Percentiles rank a stretch among this genome's conserved stretches.
Evolutionary conservation across 495 filamentous ascomycete genomes (phyloP).

Genomic region (Penicillium argentinense): DNA sequence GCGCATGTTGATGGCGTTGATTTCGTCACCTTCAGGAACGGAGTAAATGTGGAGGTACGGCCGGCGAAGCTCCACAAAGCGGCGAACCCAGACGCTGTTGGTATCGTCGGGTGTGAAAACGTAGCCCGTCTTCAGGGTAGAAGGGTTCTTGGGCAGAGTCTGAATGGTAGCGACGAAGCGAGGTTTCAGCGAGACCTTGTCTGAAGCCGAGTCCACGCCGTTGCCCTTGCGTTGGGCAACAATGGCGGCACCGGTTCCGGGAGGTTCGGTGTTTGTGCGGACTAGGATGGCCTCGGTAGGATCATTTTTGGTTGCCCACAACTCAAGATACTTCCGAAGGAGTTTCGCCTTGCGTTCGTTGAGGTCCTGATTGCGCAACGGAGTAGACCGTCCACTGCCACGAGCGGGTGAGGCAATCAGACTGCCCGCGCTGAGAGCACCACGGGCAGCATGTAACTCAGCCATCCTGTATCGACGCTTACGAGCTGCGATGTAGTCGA

Average conservation of each 20-base stretch:
- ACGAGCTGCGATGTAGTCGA: slow-evolving; percentile 72
- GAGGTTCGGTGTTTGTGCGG: slow-evolving; percentile 74
- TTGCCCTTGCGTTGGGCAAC: slow-evolving; percentile 32
- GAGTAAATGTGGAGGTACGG: slow-evolving; percentile 91
- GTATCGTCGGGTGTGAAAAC: slow-evolving; percentile 75
- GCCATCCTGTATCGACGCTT: slow-evolving; percentile 68
- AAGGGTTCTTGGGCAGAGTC: slow-evolving; percentile 69
- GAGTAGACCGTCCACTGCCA: slow-evolving; percentile 39
- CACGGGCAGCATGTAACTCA: slow-evolving; percentile 79
- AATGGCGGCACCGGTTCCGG: slow-evolving; percentile 61
- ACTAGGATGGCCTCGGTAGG: slow-evolving; percentile 70
- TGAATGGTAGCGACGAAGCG: slow-evolving; percentile 68
- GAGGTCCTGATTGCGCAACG: slow-evolving; percentile 46
- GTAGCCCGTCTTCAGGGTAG: slow-evolving; percentile 79
- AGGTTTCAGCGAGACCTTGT: slow-evolving; percentile 43
- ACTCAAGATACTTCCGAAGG: slow-evolving; percentile 67
- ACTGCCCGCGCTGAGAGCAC: slow-evolving; percentile 55
- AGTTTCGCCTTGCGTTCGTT: slow-evolving; percentile 56
- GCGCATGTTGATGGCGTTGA: slow-evolving; percentile 80
- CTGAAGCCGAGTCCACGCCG: slow-evolving; percentile 22
- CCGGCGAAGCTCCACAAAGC: slow-evolving; percentile 87
- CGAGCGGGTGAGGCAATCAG: slow-evolving; percentile 35
- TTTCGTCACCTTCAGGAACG: slow-evolving; percentile 81
- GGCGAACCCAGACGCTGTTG: slow-evolving; percentile 75
- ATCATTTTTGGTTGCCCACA: slow-evolving; percentile 79